A percentile compares a stretch with the other conserved stretches of the same genome.
Evolutionary conservation across 1,139 yeast genomes (phyloP).

Genomic region (Sugiyamaella xylanicola): DNA sequence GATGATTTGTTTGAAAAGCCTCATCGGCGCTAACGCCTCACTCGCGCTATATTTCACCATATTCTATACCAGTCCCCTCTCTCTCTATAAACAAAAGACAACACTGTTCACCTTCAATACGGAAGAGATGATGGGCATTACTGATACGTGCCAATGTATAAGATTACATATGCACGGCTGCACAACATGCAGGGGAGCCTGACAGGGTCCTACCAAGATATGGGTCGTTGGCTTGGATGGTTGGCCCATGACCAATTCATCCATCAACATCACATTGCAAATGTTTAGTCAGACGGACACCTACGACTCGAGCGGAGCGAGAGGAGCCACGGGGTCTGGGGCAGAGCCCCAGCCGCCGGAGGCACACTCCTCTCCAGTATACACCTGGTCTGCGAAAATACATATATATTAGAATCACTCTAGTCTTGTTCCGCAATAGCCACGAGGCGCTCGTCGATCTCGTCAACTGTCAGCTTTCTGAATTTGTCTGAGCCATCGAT

Average conservation of each 20-base stretch:
- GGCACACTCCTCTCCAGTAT: not conserved
- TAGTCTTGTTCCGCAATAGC: slow-evolving; percentile 96
- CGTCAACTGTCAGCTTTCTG: slow-evolving; percentile 73
- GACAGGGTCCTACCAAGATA: not conserved
- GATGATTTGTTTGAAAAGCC: slow-evolving; percentile 45
- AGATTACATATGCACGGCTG: not conserved
- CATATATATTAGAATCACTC: slow-evolving; percentile 13
- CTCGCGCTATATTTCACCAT: slow-evolving; percentile 13
- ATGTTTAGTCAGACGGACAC: too few relatives aligned
- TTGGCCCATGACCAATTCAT: not conserved
- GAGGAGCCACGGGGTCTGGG: slow-evolving; percentile 4
- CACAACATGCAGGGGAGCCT: not conserved
- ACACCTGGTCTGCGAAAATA: too few relatives aligned
- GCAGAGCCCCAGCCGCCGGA: slow-evolving; percentile 17
- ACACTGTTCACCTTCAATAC: too few relatives aligned
- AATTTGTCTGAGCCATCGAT: slow-evolving; percentile 50
- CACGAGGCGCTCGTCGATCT: slow-evolving; percentile 90
- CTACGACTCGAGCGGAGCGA: not conserved
- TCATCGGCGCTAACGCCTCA: slow-evolving; percentile 43
- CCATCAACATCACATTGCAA: too few relatives aligned
- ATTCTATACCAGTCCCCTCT: not conserved
- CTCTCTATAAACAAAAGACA: not conserved
- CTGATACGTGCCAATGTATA: not conserved
- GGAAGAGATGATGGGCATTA: not conserved
- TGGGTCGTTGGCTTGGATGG: not conserved